Percentiles rank a stretch among this genome's conserved stretches.
These are phyloP conservation scores for Trametes gibbosa DNA, from an alignment of 768 basidiomycete species.

Conservation along the genomic window DNA sequence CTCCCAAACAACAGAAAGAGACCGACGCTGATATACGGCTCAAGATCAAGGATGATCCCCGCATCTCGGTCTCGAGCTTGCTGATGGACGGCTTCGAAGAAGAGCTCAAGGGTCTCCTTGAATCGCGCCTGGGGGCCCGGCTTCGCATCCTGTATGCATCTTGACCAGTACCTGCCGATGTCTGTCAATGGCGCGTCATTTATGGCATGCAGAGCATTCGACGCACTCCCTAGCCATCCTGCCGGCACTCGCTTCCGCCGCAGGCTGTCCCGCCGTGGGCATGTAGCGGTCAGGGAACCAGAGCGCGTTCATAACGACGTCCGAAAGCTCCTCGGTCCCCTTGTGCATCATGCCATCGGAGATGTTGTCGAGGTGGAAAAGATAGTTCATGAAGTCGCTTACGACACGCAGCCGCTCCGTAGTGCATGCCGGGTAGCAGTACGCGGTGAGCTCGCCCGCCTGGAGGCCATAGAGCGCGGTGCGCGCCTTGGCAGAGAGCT, in stretches of 20 bases:
- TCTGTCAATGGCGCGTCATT: constrained; percentile 7
- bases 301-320: constrained; percentile 68
- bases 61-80: constrained; percentile 63
- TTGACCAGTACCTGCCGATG: constrained; percentile 56
- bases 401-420: constrained; percentile 60
- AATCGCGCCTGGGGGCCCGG: constrained; percentile 67
- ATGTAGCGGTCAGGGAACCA: constrained; percentile 59
- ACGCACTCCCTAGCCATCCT: constrained; percentile 72
- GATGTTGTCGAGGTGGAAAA: constrained; percentile 75
- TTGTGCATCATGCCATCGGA: constrained; percentile 73
- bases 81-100: constrained; percentile 72
- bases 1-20: not conserved
- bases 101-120: constrained; percentile 70
- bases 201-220: not conserved
- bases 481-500: constrained; percentile 50
- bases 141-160: constrained; percentile 58
- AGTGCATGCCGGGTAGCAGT: constrained; percentile 57
- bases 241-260: constrained; percentile 47
- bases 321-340: constrained; percentile 54
- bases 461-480: constrained; percentile 62
- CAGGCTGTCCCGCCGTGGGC: constrained; percentile 29
- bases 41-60: constrained; percentile 65
- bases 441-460: constrained; percentile 62
- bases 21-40: constrained; percentile 59
- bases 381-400: constrained; percentile 71